Percentiles rank a stretch among this genome's conserved stretches.
phyloP scores from a whole-genome alignment of 306 rosid species.

The Cyamopsis tetragonoloba region DNA sequence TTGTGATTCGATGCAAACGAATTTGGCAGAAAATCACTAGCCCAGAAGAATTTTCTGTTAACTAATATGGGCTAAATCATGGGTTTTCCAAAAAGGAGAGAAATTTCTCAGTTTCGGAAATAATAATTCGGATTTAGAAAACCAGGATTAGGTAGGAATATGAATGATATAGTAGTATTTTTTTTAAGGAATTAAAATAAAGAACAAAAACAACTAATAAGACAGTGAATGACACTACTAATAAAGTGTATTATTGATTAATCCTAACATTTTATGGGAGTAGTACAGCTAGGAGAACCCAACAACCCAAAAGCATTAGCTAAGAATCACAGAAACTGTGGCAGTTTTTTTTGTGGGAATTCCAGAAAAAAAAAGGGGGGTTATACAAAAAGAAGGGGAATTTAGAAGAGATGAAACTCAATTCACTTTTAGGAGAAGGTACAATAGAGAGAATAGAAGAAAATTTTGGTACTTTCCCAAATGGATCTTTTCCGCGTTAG shows the following conservation, averaged over 20 bases:
- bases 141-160: constrained; percentile 9
- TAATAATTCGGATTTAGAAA: constrained; percentile 29
- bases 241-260: constrained; percentile 5
- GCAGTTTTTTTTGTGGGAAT: constrained; percentile 11
- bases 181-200: neutral
- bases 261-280: too few species aligned
- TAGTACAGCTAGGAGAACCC: constrained; percentile 34
- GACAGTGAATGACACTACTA: constrained; percentile 4
- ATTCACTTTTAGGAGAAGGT: too few species aligned
- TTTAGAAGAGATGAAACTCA: too few species aligned
- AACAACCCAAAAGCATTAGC: constrained; percentile 35
- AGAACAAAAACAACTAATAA: constrained; percentile 17
- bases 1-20: neutral
- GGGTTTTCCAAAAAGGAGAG: constrained; percentile 21
- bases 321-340: neutral
- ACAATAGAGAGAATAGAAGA: too few species aligned
- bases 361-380: too few species aligned
- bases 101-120: constrained; percentile 20
- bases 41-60: constrained; percentile 18
- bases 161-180: too few species aligned
- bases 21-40: neutral
- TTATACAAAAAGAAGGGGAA: too few species aligned
- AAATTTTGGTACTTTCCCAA: too few species aligned
- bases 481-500: too few species aligned
- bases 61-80: constrained; percentile 29